Percentiles rank a stretch among this genome's conserved stretches.
These are phyloP conservation scores for Rubroboletus satanas DNA, from an alignment of 768 basidiomycete species.

Conservation along the genomic window DNA sequence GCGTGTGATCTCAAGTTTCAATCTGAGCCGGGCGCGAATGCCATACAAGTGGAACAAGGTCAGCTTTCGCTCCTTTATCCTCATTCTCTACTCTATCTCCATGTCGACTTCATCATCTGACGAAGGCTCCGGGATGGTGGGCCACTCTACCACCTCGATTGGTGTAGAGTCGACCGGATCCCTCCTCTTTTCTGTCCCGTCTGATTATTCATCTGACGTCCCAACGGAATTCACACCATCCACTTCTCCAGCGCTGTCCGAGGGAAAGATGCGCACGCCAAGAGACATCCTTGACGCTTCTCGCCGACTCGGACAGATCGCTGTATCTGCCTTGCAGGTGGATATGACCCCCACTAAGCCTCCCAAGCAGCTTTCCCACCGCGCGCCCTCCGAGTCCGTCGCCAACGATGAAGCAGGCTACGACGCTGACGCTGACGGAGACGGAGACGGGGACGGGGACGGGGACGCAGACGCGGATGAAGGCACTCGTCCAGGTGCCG, in stretches of 20 bases:
- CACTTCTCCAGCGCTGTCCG: conserved; percentile 13
- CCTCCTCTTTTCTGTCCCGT: conserved; percentile 6
- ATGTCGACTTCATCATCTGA: conserved; percentile 14
- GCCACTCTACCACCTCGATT: conserved; percentile 4
- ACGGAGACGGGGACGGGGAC: conserved; percentile 3
- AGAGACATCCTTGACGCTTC: conserved; percentile 14
- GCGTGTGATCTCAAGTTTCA: conserved; percentile 4
- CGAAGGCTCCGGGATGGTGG: conserved; percentile 1
- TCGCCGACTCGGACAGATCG: conserved; percentile 7
- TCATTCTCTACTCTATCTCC: not conserved
- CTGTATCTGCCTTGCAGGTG: not conserved
- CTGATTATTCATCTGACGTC: conserved; percentile 16
- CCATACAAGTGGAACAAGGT: conserved; percentile 6
- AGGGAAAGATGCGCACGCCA: conserved; percentile 6
- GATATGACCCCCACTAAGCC: not conserved
- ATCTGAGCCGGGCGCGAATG: conserved; percentile 8
- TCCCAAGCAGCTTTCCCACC: not conserved
- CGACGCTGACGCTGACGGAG: conserved; percentile 21
- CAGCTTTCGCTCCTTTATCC: not conserved
- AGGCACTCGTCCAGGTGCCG: not conserved
- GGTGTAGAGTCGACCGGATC: conserved; percentile 11
- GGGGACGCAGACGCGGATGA: not conserved
- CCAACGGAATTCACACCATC: conserved; percentile 21
- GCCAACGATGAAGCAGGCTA: conserved; percentile 23
- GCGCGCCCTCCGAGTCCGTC: not conserved